Evolutionary conservation across 1,284 basidiomycete genomes (phyloP).

Genomic region (Apiotrichum brassicae): DNA sequence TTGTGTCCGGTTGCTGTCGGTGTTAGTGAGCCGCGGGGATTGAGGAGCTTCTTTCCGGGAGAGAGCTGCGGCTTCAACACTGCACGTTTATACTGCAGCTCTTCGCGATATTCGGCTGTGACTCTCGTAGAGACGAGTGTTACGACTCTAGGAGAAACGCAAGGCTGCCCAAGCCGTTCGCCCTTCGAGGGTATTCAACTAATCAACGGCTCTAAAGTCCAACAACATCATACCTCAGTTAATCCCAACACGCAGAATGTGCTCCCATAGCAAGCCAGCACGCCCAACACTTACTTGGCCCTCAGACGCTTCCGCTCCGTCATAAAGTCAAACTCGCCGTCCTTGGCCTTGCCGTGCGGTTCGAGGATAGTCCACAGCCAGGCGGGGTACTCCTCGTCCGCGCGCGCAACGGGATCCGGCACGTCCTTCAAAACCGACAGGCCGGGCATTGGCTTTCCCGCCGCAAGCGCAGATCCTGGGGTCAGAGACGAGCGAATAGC

Average conservation of each 20-base stretch:
- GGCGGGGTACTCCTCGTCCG: slow-evolving; percentile 78
- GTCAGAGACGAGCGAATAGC: neutral
- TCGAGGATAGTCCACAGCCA: slow-evolving; percentile 79
- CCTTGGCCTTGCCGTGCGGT: slow-evolving; percentile 16
- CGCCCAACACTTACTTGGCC: slow-evolving; percentile 32
- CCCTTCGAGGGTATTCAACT: too few species aligned
- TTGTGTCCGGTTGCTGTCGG: slow-evolving; percentile 35
- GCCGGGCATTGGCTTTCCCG: slow-evolving; percentile 67
- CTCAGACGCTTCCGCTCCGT: slow-evolving; percentile 40
- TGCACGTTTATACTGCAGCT: too few species aligned
- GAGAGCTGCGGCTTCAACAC: too few species aligned
- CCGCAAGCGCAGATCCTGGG: slow-evolving; percentile 51
- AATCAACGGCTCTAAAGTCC: too few species aligned
- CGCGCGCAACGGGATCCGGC: slow-evolving; percentile 65
- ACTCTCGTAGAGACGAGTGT: too few species aligned
- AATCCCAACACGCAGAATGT: too few species aligned
- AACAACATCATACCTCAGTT: too few species aligned
- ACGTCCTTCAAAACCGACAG: slow-evolving; percentile 78
- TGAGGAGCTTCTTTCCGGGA: neutral
- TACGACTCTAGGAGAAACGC: too few species aligned
- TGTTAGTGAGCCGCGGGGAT: too few species aligned
- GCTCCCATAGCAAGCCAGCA: too few species aligned
- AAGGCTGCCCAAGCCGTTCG: too few species aligned
- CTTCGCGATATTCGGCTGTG: too few species aligned
- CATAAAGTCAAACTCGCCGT: slow-evolving; percentile 31